A percentile compares a stretch with the other conserved stretches of the same genome.
Conservation (phyloP, 768 basidiomycete genomes). For the Cantharellus cinnabarinus region DNA sequence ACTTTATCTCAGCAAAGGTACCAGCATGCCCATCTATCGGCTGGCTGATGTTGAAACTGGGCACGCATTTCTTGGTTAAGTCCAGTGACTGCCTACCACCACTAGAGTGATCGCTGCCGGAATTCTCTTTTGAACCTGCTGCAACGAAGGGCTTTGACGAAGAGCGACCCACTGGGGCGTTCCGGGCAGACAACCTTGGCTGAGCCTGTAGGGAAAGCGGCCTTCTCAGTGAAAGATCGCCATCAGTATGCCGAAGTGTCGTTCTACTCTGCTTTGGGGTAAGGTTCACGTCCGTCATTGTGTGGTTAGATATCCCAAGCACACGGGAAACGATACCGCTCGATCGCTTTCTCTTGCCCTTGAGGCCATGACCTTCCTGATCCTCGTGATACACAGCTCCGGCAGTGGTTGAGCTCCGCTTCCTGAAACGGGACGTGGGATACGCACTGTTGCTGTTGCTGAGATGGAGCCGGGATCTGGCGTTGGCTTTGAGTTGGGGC, state of each 20-base stretch:
- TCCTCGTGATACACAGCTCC: not conserved
- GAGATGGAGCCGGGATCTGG: not conserved
- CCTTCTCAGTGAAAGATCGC: not conserved
- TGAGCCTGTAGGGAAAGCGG: not conserved
- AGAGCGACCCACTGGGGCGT: slow-evolving; percentile 3
- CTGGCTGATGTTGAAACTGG: slow-evolving; percentile 38
- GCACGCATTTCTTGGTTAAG: not conserved
- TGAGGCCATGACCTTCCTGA: not conserved
- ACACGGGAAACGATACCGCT: not conserved
- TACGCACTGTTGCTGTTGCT: not conserved
- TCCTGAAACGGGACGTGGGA: not conserved
- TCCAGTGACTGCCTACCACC: not conserved
- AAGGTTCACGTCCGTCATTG: not conserved
- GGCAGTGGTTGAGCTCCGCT: not conserved
- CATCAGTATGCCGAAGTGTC: not conserved
- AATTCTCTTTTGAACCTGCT: not conserved
- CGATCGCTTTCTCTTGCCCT: not conserved
- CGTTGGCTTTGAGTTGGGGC: not conserved
- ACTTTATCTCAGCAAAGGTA: slow-evolving; percentile 78
- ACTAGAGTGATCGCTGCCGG: not conserved
- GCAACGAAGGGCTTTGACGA: slow-evolving; percentile 1
- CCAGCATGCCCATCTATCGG: slow-evolving; percentile 98
- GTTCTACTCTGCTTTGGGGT: not conserved
- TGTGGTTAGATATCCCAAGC: not conserved
- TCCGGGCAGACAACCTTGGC: not conserved